Base-by-base conservation (phyloP, 192 early-diverging fungal species). In the Backusella macrospora region DNA sequence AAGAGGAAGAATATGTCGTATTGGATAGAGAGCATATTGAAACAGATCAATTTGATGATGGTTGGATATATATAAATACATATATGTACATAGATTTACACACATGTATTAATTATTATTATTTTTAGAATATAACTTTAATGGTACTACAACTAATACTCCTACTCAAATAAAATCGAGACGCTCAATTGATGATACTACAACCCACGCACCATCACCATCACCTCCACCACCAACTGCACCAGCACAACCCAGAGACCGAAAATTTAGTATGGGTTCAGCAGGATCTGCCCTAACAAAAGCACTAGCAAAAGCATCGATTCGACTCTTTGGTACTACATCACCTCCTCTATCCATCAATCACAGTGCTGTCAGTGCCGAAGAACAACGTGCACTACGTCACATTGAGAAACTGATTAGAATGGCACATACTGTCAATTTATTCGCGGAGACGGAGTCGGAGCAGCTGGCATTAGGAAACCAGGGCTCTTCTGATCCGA, bases 11-110 rank as follows among this genome's bases (percentile, higher is more conserved):
- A 70, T 94, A 92, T 73, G 91, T 94, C 38, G 88, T 94, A 15
- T 80, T 94, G 34, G 90, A 92, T 48, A 90, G 88, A 68, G 80
- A 87, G 4, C 80, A 87, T 1, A 84, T 94, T 14, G 91, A 92
- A 74, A 84, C 91, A 70, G 92, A 94, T 78, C 84, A 81, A 48
- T 83, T 92, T 63, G 91, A 90, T 5, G 93, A 94, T 80, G 90
- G 87, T 86, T 84, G 55, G 64, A 59, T 59, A 26, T 8, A 23
- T 8, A 59, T 26, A 10, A 21, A 59, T 59, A 49, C 55, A 46
- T 74, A 29, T 34, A 15, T 16, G 5, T 68, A 43, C 45, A n/a
- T 16, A 46, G 0, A 34, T 34, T 23, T 9, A 26, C 15, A 23
- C 42, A 62, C 18, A 45, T 29, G 63, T 55, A 76, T n/a, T 40